Evolutionary conservation across 176 grass and related monocot species (phyloP), one percentile per base, ranked within the genome.

Genomic region (Echinochloa phyllopogon): DNA sequence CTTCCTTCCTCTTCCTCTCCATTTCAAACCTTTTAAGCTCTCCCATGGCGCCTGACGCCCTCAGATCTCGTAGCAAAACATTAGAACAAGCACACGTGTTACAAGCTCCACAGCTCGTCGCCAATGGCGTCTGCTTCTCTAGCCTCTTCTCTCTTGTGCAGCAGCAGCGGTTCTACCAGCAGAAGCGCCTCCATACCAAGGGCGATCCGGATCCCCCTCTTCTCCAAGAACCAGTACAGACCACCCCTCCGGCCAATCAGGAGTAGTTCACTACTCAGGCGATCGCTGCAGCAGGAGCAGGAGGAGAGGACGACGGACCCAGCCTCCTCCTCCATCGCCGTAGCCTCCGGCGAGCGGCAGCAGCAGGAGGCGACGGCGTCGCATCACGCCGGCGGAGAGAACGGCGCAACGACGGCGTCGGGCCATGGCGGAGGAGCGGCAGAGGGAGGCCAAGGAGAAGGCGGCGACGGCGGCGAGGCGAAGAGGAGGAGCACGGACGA

Each of bases 281-380:
- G 88, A 80, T 92, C 93, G 50, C 17, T 88, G 66, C 86, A 66
- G 55, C 86, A 66, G 59, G 83, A 95, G 77, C 86, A 98, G 48
- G 85, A 90, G 80, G 21, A 88, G 43, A 87, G 27, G 16, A 15
- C 77, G 16, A 15, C 77, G 29, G 66, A 48, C 20, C 5, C 57
- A 15, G 10, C 39, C 1, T 79, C 92, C 1, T 79, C 92, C 33
- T 66, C 89, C 66, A 62, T 76, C 16, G 49, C 90, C 73, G 72
- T 90, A 3, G 85, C 85, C 57, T 66, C 91, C 12, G 66, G 49
- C 20, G 85, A 90, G 57, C 52, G 63, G 69, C 63, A 80, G 58
- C 48, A 80, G 49, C 72, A 75, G 48, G 73, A 49, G 40, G n/a
- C n/a, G 37, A 21, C 65, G 41, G 61, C 37, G 23, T 68, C 72